phyloP scores from a whole-genome alignment of 805 yeast genomes.

The Saccharomyces jurei region DNA sequence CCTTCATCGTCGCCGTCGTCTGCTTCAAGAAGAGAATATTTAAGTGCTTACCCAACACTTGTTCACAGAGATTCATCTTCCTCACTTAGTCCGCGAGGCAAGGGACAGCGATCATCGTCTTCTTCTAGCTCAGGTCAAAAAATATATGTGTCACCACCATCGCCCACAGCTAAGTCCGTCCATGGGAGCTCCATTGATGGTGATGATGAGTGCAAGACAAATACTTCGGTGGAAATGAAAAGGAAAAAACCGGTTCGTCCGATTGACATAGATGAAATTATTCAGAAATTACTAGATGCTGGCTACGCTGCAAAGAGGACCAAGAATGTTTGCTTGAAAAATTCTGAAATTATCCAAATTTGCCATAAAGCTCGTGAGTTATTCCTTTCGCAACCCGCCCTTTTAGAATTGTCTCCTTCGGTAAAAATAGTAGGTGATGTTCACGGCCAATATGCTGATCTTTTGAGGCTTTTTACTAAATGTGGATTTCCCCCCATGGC shows the following conservation, averaged over 20 bases:
- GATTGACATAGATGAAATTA: slow-evolving; percentile 73
- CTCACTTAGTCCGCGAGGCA: neutral
- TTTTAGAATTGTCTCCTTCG: slow-evolving; percentile 73
- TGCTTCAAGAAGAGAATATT: neutral
- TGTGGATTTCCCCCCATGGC: slow-evolving; percentile 96
- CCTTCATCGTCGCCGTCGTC: neutral
- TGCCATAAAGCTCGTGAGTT: slow-evolving; percentile 85
- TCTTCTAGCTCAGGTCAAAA: neutral
- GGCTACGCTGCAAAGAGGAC: slow-evolving; percentile 93
- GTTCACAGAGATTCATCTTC: neutral
- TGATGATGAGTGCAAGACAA: neutral
- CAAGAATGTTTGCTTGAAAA: slow-evolving; percentile 77
- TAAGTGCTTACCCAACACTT: neutral
- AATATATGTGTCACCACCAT: neutral
- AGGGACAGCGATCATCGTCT: neutral
- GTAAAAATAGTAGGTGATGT: slow-evolving; percentile 85
- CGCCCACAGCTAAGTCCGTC: neutral
- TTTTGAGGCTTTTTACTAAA: slow-evolving; percentile 80
- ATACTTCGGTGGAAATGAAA: slow-evolving; percentile 4
- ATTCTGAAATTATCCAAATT: slow-evolving; percentile 73
- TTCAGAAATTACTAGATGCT: slow-evolving; percentile 84
- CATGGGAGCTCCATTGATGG: neutral
- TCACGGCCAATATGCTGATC: slow-evolving; percentile 91
- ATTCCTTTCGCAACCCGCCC: slow-evolving; percentile 79
- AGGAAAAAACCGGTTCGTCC: slow-evolving; percentile 21